Percentiles rank a stretch among this genome's conserved stretches.
phyloP scores from a whole-genome alignment of 2,329 filamentous ascomycete species.

The Dryadomyces quercivorus region DNA sequence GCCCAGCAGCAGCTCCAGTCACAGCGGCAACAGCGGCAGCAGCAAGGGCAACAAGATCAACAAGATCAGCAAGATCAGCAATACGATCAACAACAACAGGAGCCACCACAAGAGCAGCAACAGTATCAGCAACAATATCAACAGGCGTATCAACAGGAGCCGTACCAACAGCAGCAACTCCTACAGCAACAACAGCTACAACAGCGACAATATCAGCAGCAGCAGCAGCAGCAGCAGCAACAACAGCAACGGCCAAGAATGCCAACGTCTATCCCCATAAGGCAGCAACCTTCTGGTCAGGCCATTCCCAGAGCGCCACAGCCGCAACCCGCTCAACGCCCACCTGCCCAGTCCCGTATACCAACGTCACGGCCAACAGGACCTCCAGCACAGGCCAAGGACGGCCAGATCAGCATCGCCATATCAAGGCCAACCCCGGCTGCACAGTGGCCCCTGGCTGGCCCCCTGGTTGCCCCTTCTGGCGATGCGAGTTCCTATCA shows the following conservation, averaged over 20 bases:
- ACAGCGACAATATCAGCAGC: neutral
- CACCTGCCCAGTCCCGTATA: neutral
- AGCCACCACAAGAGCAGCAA: neutral
- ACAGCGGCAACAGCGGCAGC: neutral
- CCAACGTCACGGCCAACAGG: conserved; percentile 19
- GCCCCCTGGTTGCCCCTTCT: conserved; percentile 20
- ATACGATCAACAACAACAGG: neutral
- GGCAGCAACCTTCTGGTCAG: conserved; percentile 14
- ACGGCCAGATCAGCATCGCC: conserved; percentile 27
- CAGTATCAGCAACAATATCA: neutral
- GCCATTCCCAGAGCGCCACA: conserved; percentile 4
- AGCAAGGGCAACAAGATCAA: neutral
- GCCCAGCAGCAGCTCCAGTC: conserved; percentile 4
- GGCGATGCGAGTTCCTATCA: conserved; percentile 30
- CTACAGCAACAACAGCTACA: conserved; percentile 8
- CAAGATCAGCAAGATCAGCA: neutral
- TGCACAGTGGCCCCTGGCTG: conserved; percentile 42
- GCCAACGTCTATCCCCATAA: conserved; percentile 14
- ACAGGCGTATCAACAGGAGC: neutral
- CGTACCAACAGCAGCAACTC: neutral
- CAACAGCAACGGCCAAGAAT: neutral
- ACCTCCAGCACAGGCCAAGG: conserved; percentile 23
- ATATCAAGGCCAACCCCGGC: conserved; percentile 42
- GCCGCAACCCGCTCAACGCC: neutral
- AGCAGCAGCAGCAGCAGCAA: conserved; percentile 8